Percentiles rank a stretch among this genome's conserved stretches.
Evolutionary conservation across 495 filamentous ascomycete species (phyloP).

Genomic region (Aspergillus diversus): DNA sequence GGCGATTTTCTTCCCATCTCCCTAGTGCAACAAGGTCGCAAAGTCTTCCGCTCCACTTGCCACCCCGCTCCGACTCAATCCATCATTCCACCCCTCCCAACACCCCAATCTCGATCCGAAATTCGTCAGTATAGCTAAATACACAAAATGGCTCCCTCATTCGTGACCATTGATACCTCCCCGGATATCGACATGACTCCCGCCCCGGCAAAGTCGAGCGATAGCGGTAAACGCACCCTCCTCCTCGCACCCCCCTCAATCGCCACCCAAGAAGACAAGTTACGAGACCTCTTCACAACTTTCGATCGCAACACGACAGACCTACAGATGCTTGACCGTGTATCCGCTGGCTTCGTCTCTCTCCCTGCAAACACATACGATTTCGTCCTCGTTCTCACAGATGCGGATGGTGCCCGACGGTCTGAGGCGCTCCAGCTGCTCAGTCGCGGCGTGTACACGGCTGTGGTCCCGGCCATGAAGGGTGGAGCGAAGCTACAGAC

Average conservation of each 20-base stretch:
- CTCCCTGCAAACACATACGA: constrained; percentile 82
- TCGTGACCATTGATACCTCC: constrained; percentile 47
- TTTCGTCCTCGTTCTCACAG: constrained; percentile 79
- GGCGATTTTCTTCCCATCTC: background rate
- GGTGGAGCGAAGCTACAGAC: constrained; percentile 68
- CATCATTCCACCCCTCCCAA: constrained; percentile 5
- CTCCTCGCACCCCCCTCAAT: constrained; percentile 77
- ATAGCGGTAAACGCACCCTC: constrained; percentile 54
- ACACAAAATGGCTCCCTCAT: constrained; percentile 36
- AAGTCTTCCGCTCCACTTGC: background rate
- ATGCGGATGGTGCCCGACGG: constrained; percentile 63
- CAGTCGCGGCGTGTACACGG: constrained; percentile 67
- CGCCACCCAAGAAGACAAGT: constrained; percentile 64
- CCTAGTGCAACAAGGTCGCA: background rate
- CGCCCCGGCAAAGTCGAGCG: constrained; percentile 29
- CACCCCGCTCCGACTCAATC: background rate
- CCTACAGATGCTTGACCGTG: constrained; percentile 96
- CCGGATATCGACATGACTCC: constrained; percentile 42
- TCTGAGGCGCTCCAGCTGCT: constrained; percentile 65
- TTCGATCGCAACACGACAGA: constrained; percentile 77
- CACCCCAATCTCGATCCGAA: background rate
- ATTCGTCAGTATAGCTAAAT: background rate
- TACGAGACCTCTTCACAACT: constrained; percentile 59
- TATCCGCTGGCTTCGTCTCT: constrained; percentile 78
- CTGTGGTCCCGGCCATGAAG: constrained; percentile 69